Evolutionary conservation across 75 land plant species (phyloP), one percentile per base, ranked within the genome.

Genomic region (Adiantum capillusveneris): DNA sequence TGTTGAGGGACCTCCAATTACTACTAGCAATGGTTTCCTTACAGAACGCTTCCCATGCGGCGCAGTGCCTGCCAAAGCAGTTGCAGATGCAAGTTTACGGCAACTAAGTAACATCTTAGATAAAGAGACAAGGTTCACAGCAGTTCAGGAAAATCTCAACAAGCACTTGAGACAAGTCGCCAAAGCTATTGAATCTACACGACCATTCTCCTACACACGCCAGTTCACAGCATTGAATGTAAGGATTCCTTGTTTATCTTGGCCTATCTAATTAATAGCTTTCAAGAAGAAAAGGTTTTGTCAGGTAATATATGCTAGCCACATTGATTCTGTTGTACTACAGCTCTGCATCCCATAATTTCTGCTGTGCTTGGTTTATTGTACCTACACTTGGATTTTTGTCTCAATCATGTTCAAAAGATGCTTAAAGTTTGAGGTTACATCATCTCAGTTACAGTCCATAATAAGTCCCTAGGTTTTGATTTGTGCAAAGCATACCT

Each of bases 141-240:
- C 63, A 18, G 30, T 60, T 13, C 63, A 60, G 24, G 26, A 60
- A 7, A 60, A 25, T 27, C 45, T 60, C 6, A 60, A 60, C 49
- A 44, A 25, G 26, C 49, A 44, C 26, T 25, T 44, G 11, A 41
- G 28, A 17, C 30, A 60, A 44, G 19, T 60, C 25, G 11, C 28
- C 6, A 44, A 44, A 17, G 43, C 63, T 11, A 41, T 44, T 12
- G 63, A 60, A 2, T 18, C 63, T 19, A 17, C 45, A 20, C 49
- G 63, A 16, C 63, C 63, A 44, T 60, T 60, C 25, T 41, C 63
- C 11, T 60, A 41, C 26, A 39, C 46, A 1, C 63, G 49, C 2
- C 43, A 60, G 63, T 60, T 41, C 27, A 44, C 49, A 22, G 20
- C 63, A 24, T 44, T 60, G 18, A 60, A 60, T 48, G 63, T 60